These are phyloP conservation scores for Marvania coccoides DNA, from an alignment of 139 green algal genomes.

Conservation along the genomic window DNA sequence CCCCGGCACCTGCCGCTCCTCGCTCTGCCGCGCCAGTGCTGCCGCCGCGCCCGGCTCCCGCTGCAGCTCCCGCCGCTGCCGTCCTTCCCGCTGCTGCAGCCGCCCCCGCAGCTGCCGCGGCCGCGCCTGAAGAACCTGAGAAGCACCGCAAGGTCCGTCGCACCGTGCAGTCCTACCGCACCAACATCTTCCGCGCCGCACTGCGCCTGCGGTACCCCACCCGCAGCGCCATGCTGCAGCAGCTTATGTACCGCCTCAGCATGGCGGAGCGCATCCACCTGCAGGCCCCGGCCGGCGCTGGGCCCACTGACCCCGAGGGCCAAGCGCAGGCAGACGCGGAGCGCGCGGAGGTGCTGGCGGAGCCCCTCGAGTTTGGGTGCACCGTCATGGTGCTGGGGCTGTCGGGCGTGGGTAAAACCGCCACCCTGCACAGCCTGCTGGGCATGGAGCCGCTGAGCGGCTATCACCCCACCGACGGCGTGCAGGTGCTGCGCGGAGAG, in stretches of 20 bases:
- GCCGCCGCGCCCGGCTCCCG: neutral
- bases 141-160: constrained; percentile 13
- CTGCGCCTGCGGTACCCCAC: constrained; percentile 22
- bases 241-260: constrained; percentile 52
- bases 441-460: constrained; percentile 12
- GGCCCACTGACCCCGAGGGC: constrained; percentile 8
- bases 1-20: neutral
- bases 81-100: neutral
- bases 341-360: constrained; percentile 24
- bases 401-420: constrained; percentile 60
- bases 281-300: neutral
- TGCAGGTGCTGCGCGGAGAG: constrained; percentile 30
- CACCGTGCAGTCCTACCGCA: constrained; percentile 24
- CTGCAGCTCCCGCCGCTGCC: neutral
- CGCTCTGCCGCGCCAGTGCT: neutral
- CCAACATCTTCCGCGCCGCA: constrained; percentile 19
- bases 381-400: constrained; percentile 73
- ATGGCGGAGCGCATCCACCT: constrained; percentile 71
- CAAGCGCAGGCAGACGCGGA: constrained; percentile 14
- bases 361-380: constrained; percentile 29
- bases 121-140: neutral
- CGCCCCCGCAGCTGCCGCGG: neutral
- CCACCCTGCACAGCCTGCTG: constrained; percentile 62
- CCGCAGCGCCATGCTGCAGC: constrained; percentile 8
- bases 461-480: constrained; percentile 15